Evolutionary conservation across 2,329 filamentous ascomycete species (phyloP).

Genomic region (Beauveria pseudobassiana): DNA sequence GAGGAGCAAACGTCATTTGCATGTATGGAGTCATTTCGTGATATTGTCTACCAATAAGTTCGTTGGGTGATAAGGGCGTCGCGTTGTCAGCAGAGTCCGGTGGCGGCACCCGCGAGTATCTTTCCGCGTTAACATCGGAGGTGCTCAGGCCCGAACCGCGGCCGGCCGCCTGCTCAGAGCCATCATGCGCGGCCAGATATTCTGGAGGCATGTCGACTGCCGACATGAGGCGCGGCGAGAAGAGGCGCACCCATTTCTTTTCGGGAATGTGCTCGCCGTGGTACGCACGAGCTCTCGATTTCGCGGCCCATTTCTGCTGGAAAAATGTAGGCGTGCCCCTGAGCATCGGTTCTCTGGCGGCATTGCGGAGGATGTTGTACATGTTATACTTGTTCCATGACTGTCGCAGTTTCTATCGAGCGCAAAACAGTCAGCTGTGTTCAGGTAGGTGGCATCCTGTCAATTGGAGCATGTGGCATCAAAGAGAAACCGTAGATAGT

Average conservation of each 20-base stretch:
- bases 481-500: neutral
- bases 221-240: conserved; percentile 69
- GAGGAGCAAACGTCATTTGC: conserved; percentile 89
- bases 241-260: conserved; percentile 90
- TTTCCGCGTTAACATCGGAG: conserved; percentile 24
- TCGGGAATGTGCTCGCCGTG: conserved; percentile 94
- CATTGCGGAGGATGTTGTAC: conserved; percentile 63
- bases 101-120: conserved; percentile 24
- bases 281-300: conserved; percentile 75
- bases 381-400: conserved; percentile 98
- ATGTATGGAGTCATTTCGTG: conserved; percentile 70
- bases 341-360: conserved; percentile 24
- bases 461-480: neutral
- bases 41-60: conserved; percentile 26
- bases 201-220: conserved; percentile 78
- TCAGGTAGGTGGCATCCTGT: neutral
- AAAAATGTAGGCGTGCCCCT: conserved; percentile 63
- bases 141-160: conserved; percentile 63
- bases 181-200: conserved; percentile 75
- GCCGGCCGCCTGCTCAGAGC: conserved; percentile 74
- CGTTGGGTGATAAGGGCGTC: conserved; percentile 25
- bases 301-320: conserved; percentile 96
- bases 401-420: conserved; percentile 76
- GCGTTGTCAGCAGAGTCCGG: conserved; percentile 15
- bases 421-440: neutral